Evolutionary conservation across 768 basidiomycete species (phyloP), one percentile per base, ranked within the genome.

Genomic region (Lactarius pseudohatsudake): DNA sequence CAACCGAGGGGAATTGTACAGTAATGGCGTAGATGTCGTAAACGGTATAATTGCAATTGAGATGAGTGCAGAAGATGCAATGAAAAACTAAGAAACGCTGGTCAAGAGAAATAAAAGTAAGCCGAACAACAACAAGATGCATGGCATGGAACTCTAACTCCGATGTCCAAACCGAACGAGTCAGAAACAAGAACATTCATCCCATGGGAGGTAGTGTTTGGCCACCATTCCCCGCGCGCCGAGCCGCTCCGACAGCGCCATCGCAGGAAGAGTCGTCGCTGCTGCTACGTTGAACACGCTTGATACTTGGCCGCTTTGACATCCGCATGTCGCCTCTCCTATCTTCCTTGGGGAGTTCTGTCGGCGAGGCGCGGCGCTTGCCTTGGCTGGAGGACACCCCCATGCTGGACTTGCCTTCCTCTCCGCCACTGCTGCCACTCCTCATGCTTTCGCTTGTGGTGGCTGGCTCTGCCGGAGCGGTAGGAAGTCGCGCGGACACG

Each of bases 301-400:
- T 87, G 66, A 87, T 77, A 68, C 87, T 91, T 40, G 88, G 88
- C 45, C 88, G 82, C 75, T 91, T 91, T 34, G 84, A 81, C 64
- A 85, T 77, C 62, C 82, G 77, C 60, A 81, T 74, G 40, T 83
- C 84, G 3, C 87, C 88, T 50, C 79, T 80, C 71, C 78, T 82
- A 63, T 84, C 85, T 76, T 89, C 85, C 74, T 83, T 86, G 63
- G 79, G 75, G 61, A 89, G 76, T 76, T 91, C 89, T 13, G 88
- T 88, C 47, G 90, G 89, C 70, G 89, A 90, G 38, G 87, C 85
- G 2, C 82, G 82, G 26, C 90, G 83, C 75, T 91, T 91, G 84
- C 82, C 57, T 79, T 81, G 3, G 79, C 77, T 38, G 78, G 78
- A 64, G 10, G 60, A 55, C 26, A 56, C 20, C 57, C 41, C 45